Conservation (phyloP, 176 grass and related monocot genomes). For the Eleusine indica region DNA sequence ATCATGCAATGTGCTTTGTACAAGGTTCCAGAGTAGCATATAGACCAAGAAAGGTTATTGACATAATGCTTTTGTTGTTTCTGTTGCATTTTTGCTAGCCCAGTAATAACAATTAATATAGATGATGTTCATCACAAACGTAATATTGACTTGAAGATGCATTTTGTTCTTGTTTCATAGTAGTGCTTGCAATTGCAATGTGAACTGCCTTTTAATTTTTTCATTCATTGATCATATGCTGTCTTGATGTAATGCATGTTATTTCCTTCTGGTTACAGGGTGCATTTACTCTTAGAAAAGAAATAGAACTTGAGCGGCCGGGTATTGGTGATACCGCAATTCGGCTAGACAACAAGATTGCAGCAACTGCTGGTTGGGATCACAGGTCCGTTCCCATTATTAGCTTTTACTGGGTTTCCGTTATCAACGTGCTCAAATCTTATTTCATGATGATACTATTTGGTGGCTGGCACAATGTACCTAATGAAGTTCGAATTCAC, state of each 20-base stretch:
- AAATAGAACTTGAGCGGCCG: slow-evolving; percentile 75
- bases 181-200: background rate
- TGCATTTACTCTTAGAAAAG: slow-evolving; percentile 67
- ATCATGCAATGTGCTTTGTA: slow-evolving; percentile 16
- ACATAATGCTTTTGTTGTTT: background rate
- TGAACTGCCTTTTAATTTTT: background rate
- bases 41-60: background rate
- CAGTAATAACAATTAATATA: background rate
- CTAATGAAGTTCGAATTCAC: slow-evolving; percentile 4
- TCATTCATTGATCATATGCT: background rate
- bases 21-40: background rate
- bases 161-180: background rate
- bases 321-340: slow-evolving; percentile 68
- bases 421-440: slow-evolving; percentile 7
- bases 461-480: background rate
- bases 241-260: background rate
- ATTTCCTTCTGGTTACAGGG: slow-evolving; percentile 48
- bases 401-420: background rate
- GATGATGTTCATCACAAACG: background rate
- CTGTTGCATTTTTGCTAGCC: background rate
- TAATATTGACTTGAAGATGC: background rate
- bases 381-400: slow-evolving; percentile 61
- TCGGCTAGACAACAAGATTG: slow-evolving; percentile 81
- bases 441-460: background rate
- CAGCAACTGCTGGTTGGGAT: slow-evolving; percentile 94